Base-by-base conservation (phyloP, 2,329 filamentous ascomycete genomes). In the Diplodia corticola region DNA sequence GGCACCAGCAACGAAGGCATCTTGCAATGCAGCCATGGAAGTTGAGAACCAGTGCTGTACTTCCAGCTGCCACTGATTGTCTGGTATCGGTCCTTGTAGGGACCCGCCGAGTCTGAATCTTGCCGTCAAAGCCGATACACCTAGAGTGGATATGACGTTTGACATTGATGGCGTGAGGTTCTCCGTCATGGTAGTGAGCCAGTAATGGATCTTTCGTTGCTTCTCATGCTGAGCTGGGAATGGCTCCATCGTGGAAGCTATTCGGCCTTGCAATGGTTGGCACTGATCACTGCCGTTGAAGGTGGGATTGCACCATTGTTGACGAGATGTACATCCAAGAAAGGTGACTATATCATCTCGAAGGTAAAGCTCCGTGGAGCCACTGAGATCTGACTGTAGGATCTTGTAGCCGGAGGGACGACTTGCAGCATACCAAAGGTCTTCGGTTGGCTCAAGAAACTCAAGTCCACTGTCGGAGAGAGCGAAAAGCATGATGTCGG, bases 41-140 rank as follows among this genome's bases (percentile, higher is more conserved):
- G 64, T 40, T 6, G 65, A 59, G 13, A 65, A 50, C 28, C 64
- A 64, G 37, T 69, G 50, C 37, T 68, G 60, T 13, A 67, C 50
- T 15, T 71, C 70, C 10, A 54, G 12, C 50, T 71, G 63, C 70
- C 70, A 71, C 64, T 65, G 54, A 35, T 69, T 59, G 4, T 54
- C 33, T 1, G 57, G 49, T 26, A 70, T 49, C 12, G 64, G 49
- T 22, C 30, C 40, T 69, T 66, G 13, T 61, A 15, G 4, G 7
- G 22, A 6, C 30, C 54, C 1, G 35, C n/a, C 1, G 35, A 17
- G 40, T 63, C 24, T 53, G 55, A 40, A 40, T 15, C 67, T 49
- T 22, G 69, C 48, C 2, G 48, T n/a, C 5, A 69, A 30, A 2
- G 65, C 44, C 20, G 57, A 53, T 4, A 50, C 5, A 0, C 61